These are phyloP conservation scores for Inonotus obliquus DNA, from an alignment of 1,284 basidiomycete species.

Conservation along the genomic window DNA sequence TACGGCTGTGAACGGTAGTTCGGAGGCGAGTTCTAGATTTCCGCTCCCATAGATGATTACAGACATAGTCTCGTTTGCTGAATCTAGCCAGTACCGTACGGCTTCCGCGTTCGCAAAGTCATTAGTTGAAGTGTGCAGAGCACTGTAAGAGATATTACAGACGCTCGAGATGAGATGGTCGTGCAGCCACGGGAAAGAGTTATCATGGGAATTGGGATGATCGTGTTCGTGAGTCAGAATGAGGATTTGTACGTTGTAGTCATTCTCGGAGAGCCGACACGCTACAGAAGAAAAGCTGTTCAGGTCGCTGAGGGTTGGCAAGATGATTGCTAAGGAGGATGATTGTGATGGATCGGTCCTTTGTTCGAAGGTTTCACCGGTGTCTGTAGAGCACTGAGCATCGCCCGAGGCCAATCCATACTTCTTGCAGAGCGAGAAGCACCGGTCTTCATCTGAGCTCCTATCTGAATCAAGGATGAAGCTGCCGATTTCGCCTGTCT, in stretches of 20 bases:
- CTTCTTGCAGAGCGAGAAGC: slow-evolving; percentile 8
- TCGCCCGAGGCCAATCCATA: background rate
- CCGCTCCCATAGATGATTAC: slow-evolving; percentile 8
- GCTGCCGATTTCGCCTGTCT: background rate
- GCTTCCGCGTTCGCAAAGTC: slow-evolving; percentile 17
- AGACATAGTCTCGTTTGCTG: slow-evolving; percentile 9
- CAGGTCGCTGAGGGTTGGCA: slow-evolving; percentile 40
- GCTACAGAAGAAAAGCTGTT: slow-evolving; percentile 35
- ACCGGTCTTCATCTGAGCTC: slow-evolving; percentile 7
- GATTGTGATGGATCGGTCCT: background rate
- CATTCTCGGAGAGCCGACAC: slow-evolving; percentile 40
- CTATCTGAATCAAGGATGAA: slow-evolving; percentile 8
- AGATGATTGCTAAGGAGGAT: slow-evolving; percentile 31
- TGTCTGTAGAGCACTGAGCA: slow-evolving; percentile 1
- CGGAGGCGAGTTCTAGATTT: background rate
- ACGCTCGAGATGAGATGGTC: slow-evolving; percentile 12
- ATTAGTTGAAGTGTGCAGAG: slow-evolving; percentile 13
- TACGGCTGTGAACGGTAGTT: slow-evolving; percentile 7
- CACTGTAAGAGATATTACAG: slow-evolving; percentile 14
- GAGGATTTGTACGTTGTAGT: slow-evolving; percentile 33
- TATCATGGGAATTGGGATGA: slow-evolving; percentile 23
- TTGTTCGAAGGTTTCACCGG: background rate
- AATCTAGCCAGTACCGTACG: slow-evolving; percentile 15
- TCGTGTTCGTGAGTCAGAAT: slow-evolving; percentile 27
- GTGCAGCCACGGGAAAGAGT: slow-evolving; percentile 17